Percentiles rank a stretch among this genome's conserved stretches.
These are phyloP conservation scores for Aspergillus mulundensis DNA, from an alignment of 495 filamentous ascomycete genomes.

Conservation along the genomic window DNA sequence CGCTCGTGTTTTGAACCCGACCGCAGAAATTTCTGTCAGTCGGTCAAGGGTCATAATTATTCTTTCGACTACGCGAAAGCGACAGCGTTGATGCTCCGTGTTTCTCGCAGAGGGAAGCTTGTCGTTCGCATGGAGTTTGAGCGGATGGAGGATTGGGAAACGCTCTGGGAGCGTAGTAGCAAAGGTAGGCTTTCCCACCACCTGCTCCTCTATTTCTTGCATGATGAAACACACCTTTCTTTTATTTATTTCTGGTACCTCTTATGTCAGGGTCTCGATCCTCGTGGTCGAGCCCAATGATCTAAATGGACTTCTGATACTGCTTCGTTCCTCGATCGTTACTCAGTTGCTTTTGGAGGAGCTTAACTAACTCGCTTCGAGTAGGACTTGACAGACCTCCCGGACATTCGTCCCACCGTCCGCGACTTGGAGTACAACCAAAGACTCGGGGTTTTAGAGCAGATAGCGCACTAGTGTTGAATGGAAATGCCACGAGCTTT, in stretches of 20 bases:
- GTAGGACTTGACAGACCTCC: background rate
- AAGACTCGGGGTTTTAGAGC: background rate
- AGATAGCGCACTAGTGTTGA: background rate
- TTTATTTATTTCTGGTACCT: slow-evolving; percentile 59
- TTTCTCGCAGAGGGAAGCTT: background rate
- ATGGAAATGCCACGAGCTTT: background rate
- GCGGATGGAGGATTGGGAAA: background rate
- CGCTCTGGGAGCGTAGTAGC: background rate
- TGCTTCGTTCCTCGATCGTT: slow-evolving; percentile 11
- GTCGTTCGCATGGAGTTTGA: background rate
- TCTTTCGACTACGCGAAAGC: background rate
- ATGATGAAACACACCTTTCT: slow-evolving; percentile 49
- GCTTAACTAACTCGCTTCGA: slow-evolving; percentile 13
- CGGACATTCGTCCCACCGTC: background rate
- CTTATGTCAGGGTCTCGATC: slow-evolving; percentile 53
- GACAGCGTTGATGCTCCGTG: background rate
- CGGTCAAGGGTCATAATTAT: background rate
- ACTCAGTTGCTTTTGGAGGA: slow-evolving; percentile 2
- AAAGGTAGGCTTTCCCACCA: slow-evolving; percentile 1
- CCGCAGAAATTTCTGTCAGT: background rate
- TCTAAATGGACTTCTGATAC: slow-evolving; percentile 61
- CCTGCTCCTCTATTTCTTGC: background rate
- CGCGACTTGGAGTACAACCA: background rate
- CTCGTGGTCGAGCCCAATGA: slow-evolving; percentile 50
- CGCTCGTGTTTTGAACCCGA: background rate